A percentile compares a stretch with the other conserved stretches of the same genome.
phyloP scores from a whole-genome alignment of 345 rosid species.

The Salix koriyanagi region DNA sequence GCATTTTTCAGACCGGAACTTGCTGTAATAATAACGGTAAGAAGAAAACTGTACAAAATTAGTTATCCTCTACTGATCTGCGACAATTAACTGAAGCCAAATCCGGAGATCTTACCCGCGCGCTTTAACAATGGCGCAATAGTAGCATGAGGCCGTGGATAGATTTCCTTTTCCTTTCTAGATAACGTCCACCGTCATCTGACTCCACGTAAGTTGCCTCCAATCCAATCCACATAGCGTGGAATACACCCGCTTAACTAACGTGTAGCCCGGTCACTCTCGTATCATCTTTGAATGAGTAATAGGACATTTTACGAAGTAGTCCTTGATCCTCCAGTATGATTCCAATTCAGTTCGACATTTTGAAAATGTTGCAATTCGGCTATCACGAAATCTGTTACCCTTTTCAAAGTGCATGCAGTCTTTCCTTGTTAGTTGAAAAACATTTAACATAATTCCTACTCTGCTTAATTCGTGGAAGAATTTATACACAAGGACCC shows the following conservation, averaged over 20 bases:
- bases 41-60: too few relatives aligned
- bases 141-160: not conserved
- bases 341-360: not conserved
- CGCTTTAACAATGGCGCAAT: too few relatives aligned
- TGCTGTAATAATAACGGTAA: too few relatives aligned
- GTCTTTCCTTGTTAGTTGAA: too few relatives aligned
- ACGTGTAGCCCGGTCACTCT: slow-evolving; percentile 3
- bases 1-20: too few relatives aligned
- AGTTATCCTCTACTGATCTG: not conserved
- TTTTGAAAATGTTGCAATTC: not conserved
- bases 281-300: not conserved
- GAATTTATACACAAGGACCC: too few relatives aligned
- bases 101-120: too few relatives aligned
- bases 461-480: too few relatives aligned
- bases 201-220: not conserved
- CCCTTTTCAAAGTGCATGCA: too few relatives aligned
- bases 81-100: not conserved
- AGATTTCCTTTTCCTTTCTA: not conserved
- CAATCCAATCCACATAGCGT: slow-evolving; percentile 16
- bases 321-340: not conserved
- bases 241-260: not conserved
- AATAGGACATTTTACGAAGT: not conserved
- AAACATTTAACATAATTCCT: too few relatives aligned
- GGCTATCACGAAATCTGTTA: not conserved
- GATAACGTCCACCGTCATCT: slow-evolving; percentile 35